phyloP scores from a whole-genome alignment of 257 asterid species.

The Solanum commersonii region DNA sequence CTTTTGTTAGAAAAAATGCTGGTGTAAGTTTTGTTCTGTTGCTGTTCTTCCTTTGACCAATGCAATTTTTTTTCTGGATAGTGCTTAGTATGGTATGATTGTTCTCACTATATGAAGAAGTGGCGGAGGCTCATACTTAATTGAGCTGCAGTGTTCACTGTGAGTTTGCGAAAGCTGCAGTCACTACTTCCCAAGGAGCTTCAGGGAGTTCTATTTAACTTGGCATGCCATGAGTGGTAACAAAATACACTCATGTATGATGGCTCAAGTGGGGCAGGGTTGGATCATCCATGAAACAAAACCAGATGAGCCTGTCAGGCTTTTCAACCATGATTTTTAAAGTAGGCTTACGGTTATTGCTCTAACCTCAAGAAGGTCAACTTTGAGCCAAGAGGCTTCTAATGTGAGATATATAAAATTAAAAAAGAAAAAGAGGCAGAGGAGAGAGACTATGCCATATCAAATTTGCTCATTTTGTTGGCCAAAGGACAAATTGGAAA shows the following conservation, averaged over 20 bases:
- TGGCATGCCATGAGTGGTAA: not conserved
- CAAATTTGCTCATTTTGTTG: not conserved
- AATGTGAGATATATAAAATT: not conserved
- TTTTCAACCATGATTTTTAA: not conserved
- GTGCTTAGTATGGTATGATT: not conserved
- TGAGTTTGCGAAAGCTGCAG: not conserved
- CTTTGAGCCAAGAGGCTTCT: not conserved
- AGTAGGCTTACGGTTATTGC: not conserved
- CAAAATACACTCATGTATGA: not conserved
- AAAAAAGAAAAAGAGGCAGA: not conserved
- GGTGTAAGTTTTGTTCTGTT: slow-evolving; percentile 34
- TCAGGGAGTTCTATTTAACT: not conserved
- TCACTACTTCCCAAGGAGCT: not conserved
- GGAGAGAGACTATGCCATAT: not conserved
- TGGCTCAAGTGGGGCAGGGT: not conserved
- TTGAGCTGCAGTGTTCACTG: not conserved
- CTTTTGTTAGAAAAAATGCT: slow-evolving; percentile 26
- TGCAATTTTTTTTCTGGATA: not conserved
- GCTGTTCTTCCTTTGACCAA: not conserved
- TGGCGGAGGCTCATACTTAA: not conserved
- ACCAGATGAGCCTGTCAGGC: not conserved
- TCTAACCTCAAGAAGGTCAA: not conserved
- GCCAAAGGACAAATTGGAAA: not conserved
- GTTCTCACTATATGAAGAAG: not conserved
- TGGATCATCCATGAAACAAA: not conserved